Evolutionary conservation across 1,139 yeast genomes (phyloP).

Genomic region (Saccharomyces hybrid): DNA sequence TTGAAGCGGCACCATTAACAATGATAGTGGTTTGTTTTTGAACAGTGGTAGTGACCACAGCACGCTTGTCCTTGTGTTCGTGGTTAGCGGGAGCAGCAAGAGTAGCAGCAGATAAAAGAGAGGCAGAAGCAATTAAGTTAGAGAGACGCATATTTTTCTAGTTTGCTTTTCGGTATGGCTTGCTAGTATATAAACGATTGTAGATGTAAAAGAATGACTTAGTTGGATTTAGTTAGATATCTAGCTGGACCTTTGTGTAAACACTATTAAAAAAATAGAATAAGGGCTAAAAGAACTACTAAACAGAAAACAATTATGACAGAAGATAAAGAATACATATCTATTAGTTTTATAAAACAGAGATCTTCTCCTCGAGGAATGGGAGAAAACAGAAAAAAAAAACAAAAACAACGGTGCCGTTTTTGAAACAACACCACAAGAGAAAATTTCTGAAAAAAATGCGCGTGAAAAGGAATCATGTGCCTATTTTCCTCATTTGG

Average conservation of each 20-base stretch:
- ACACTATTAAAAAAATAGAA: neutral
- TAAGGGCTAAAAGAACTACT: neutral
- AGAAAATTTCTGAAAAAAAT: neutral
- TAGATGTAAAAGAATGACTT: slow-evolving; percentile 4
- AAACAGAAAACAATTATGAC: neutral
- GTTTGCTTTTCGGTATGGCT: neutral
- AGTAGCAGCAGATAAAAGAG: slow-evolving; percentile 31
- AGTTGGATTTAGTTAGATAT: slow-evolving; percentile 3
- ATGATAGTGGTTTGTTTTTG: slow-evolving; percentile 34
- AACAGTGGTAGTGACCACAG: slow-evolving; percentile 37
- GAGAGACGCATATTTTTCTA: slow-evolving; percentile 30
- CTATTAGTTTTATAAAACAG: neutral
- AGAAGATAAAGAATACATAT: neutral
- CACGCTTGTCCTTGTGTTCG: slow-evolving; percentile 44
- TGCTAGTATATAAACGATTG: neutral
- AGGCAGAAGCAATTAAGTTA: slow-evolving; percentile 31
- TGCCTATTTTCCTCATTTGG: neutral
- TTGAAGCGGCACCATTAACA: slow-evolving; percentile 22
- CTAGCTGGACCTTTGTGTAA: neutral
- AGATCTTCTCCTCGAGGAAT: neutral
- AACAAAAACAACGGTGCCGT: neutral
- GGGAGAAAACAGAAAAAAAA: neutral
- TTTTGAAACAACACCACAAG: neutral
- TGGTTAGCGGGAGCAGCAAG: slow-evolving; percentile 36
- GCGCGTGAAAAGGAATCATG: neutral